A percentile compares a stretch with the other conserved stretches of the same genome.
These are phyloP conservation scores for Dactylellina haptotyla DNA, from an alignment of 2,329 filamentous ascomycete genomes.

Conservation along the genomic window DNA sequence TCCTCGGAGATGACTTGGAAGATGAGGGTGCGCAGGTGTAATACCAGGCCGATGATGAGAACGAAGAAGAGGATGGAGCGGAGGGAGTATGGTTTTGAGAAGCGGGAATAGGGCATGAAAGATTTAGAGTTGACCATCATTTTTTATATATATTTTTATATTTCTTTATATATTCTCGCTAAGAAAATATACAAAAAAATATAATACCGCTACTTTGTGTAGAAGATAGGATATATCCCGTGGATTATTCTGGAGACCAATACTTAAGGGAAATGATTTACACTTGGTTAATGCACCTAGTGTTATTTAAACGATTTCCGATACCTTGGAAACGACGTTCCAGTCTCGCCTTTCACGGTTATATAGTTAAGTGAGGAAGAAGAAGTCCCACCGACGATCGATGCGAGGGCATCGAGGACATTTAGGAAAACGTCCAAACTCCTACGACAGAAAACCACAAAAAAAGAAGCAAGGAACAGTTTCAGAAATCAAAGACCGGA, in stretches of 20 bases:
- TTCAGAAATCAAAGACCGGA: too few species aligned
- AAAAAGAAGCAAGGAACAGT: background rate
- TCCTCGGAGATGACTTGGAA: conserved; percentile 27
- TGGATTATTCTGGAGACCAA: too few species aligned
- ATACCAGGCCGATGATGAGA: conserved; percentile 25
- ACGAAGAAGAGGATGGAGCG: conserved; percentile 30
- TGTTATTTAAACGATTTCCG: background rate
- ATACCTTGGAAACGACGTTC: conserved; percentile 9
- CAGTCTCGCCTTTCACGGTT: too few species aligned
- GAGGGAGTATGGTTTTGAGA: conserved; percentile 38
- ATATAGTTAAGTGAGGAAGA: too few species aligned
- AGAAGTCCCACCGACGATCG: background rate
- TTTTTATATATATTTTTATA: background rate
- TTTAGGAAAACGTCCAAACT: background rate
- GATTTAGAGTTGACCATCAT: conserved; percentile 31
- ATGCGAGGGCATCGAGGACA: conserved; percentile 6
- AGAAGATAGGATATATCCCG: too few species aligned
- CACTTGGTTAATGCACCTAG: background rate
- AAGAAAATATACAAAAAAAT: background rate
- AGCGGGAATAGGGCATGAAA: conserved; percentile 30
- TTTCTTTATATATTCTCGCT: too few species aligned
- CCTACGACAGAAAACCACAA: background rate
- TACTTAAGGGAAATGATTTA: conserved; percentile 9
- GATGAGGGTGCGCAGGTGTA: conserved; percentile 19
- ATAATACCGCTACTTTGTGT: background rate